Conservation (phyloP, 1,139 yeast species). For the Suhomyces chickasaworum region DNA sequence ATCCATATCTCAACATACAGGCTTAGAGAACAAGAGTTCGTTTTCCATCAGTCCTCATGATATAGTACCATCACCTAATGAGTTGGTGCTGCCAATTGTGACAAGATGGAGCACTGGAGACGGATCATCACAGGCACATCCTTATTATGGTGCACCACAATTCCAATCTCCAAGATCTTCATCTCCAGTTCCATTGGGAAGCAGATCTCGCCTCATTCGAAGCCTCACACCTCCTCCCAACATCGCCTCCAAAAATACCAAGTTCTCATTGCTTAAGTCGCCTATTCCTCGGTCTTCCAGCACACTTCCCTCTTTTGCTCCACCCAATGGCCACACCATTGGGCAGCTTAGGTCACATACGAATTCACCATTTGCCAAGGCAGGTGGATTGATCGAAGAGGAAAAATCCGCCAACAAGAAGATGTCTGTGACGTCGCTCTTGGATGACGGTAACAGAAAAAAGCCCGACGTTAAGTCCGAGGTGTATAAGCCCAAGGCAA, state of each 20-base stretch:
- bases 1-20: slow-evolving; percentile 21
- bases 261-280: slow-evolving; percentile 11
- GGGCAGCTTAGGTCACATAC: slow-evolving; percentile 12
- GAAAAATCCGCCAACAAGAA: slow-evolving; percentile 19
- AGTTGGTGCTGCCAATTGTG: slow-evolving; percentile 9
- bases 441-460: slow-evolving; percentile 20
- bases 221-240: slow-evolving; percentile 21
- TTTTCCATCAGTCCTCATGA: slow-evolving; percentile 33
- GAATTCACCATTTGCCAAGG: slow-evolving; percentile 21
- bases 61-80: slow-evolving; percentile 9
- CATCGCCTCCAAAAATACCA: slow-evolving; percentile 1
- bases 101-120: slow-evolving; percentile 10
- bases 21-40: slow-evolving; percentile 21
- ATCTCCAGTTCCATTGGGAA: slow-evolving; percentile 9
- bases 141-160: slow-evolving; percentile 12
- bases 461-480: slow-evolving; percentile 1
- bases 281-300: slow-evolving; percentile 23
- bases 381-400: slow-evolving; percentile 9
- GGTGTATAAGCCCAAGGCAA: not conserved
- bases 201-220: slow-evolving; percentile 7
- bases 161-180: slow-evolving; percentile 14
- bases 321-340: slow-evolving; percentile 11
- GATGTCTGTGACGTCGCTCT: slow-evolving; percentile 36
- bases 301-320: slow-evolving; percentile 10
- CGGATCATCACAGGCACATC: slow-evolving; percentile 8